phyloP scores from a whole-genome alignment of 352 stramenopile species.

The Phytophthora nicotianae region DNA sequence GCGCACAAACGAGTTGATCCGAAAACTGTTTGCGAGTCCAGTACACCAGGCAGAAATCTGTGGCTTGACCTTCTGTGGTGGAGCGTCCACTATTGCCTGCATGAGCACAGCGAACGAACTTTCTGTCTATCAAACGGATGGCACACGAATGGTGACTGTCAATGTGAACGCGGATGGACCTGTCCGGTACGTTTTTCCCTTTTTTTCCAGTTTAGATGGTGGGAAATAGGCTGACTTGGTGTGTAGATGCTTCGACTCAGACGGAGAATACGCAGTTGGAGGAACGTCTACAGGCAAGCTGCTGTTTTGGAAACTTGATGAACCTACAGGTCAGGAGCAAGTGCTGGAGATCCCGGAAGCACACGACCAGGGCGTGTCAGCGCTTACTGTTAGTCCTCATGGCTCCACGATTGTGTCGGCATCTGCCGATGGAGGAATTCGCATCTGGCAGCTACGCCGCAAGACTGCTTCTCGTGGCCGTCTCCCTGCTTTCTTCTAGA shows the following conservation, averaged over 20 bases:
- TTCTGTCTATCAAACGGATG: constrained; percentile 65
- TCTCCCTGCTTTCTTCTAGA: constrained; percentile 58
- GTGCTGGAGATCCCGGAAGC: constrained; percentile 81
- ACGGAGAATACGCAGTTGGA: constrained; percentile 77
- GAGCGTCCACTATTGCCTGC: constrained; percentile 55
- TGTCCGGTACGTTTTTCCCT: constrained; percentile 49
- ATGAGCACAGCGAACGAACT: constrained; percentile 77
- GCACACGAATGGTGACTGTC: constrained; percentile 61
- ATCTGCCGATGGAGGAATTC: constrained; percentile 67
- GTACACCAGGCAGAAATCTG: constrained; percentile 61
- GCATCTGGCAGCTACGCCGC: constrained; percentile 79
- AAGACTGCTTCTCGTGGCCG: constrained; percentile 55
- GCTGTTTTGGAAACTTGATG: constrained; percentile 85
- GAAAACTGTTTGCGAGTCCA: constrained; percentile 62
- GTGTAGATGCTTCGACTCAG: constrained; percentile 76
- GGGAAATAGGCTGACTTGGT: neutral
- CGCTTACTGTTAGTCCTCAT: constrained; percentile 65
- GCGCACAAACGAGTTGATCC: constrained; percentile 65
- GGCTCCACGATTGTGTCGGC: constrained; percentile 64
- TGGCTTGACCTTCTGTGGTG: constrained; percentile 69
- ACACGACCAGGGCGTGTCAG: constrained; percentile 64
- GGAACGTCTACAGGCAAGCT: constrained; percentile 78
- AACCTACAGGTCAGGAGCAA: constrained; percentile 61
- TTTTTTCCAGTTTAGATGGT: neutral
- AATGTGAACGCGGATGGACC: constrained; percentile 63